Conservation (phyloP, 257 asterid genomes). For the Scutellaria barbata region DNA sequence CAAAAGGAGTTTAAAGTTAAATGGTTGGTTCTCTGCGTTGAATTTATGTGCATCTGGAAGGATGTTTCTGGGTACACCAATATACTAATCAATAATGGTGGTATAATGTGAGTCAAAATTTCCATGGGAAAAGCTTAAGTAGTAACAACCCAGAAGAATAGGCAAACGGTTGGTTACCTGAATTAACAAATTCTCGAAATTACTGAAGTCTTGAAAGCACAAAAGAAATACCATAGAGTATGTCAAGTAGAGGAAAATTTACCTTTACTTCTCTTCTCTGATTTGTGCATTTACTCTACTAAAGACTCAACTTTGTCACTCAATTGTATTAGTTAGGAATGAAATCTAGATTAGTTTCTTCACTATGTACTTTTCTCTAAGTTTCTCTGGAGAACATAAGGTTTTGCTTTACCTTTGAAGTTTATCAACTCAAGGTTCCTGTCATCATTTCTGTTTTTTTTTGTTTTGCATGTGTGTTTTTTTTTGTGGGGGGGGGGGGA, state of each 20-base stretch:
- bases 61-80: conserved; percentile 14
- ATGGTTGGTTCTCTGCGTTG: not conserved
- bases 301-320: not conserved
- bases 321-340: not conserved
- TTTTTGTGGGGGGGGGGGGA: too few species aligned
- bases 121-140: not conserved
- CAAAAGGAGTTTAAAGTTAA: not conserved
- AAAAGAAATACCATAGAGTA: not conserved
- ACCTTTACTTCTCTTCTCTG: not conserved
- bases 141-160: not conserved
- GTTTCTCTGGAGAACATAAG: too few species aligned
- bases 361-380: too few species aligned
- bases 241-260: not conserved
- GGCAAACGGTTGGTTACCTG: not conserved
- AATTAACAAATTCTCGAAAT: conserved; percentile 1
- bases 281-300: not conserved
- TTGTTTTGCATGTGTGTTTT: too few species aligned
- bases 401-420: not conserved
- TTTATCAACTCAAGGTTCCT: too few species aligned
- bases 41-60: not conserved
- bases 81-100: not conserved
- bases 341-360: too few species aligned
- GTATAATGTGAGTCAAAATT: not conserved
- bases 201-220: not conserved
- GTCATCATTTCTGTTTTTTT: too few species aligned